Percentiles rank a stretch among this genome's conserved stretches.
phyloP scores from a whole-genome alignment of 164 flowering plant species.

The Saururus chinensis region DNA sequence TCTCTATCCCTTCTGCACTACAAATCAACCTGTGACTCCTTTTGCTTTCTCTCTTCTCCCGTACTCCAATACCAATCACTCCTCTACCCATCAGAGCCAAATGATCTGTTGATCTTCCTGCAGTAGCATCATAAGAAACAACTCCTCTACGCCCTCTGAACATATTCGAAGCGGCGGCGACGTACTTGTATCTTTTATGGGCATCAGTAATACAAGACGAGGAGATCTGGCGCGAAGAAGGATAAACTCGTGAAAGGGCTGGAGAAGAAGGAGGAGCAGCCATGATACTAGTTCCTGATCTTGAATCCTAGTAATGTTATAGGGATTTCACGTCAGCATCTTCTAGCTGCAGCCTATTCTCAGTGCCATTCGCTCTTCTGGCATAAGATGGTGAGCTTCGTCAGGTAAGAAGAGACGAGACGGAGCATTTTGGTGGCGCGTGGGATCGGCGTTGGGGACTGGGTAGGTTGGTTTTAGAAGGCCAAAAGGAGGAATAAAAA shows the following conservation, averaged over 20 bases:
- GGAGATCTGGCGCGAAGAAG: background rate
- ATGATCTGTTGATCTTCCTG: background rate
- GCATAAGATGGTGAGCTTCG: background rate
- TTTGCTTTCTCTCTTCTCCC: constrained; percentile 1
- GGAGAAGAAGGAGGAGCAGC: background rate
- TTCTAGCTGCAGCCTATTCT: too few species aligned
- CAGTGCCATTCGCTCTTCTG: too few species aligned
- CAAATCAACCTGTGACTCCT: constrained; percentile 20
- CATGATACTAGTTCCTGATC: background rate
- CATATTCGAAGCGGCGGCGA: background rate
- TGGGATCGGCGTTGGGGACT: background rate
- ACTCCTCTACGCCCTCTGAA: constrained; percentile 7
- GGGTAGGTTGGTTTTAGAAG: constrained; percentile 3
- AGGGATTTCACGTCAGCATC: background rate
- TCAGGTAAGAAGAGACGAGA: constrained; percentile 9
- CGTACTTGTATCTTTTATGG: constrained; percentile 13
- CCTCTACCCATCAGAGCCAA: background rate
- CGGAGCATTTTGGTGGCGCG: constrained; percentile 13
- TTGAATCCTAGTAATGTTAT: background rate
- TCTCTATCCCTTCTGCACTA: constrained; percentile 62
- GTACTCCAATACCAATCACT: background rate
- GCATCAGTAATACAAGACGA: constrained; percentile 6
- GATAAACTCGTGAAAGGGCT: background rate
- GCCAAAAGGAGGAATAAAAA: constrained; percentile 3
- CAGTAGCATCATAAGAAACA: constrained; percentile 3